phyloP scores from a whole-genome alignment of 345 rosid genomes.

The Arabidopsis arenosa region DNA sequence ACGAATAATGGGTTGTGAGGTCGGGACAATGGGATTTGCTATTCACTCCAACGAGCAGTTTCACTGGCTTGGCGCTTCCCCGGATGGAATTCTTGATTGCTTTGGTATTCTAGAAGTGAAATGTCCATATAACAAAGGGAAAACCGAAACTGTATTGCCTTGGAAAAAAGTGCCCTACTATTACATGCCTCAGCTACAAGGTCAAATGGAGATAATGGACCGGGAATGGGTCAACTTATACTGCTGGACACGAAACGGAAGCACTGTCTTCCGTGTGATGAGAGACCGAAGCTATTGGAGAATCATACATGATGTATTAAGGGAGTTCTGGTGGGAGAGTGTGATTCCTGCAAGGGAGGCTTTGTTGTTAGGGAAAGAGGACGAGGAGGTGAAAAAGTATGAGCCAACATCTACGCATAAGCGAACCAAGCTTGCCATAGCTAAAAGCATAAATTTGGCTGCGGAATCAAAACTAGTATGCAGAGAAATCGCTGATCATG shows the following conservation, averaged over 20 bases:
- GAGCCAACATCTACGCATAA: constrained; percentile 73
- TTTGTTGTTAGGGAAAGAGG: constrained; percentile 51
- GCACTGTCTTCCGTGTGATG: constrained; percentile 71
- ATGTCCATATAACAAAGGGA: constrained; percentile 95
- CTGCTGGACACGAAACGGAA: constrained; percentile 94
- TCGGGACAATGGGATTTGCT: constrained; percentile 73
- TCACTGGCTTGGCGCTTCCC: constrained; percentile 94
- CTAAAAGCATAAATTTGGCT: constrained; percentile 74
- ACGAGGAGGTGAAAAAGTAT: constrained; percentile 55
- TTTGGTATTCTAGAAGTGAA: constrained; percentile 92
- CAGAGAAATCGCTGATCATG: constrained; percentile 85
- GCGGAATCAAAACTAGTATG: constrained; percentile 64
- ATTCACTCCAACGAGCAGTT: constrained; percentile 63
- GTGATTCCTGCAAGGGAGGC: constrained; percentile 86
- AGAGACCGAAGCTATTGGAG: constrained; percentile 78
- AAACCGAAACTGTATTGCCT: constrained; percentile 74
- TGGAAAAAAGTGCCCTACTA: constrained; percentile 88
- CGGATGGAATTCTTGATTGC: constrained; percentile 80
- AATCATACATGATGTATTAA: constrained; percentile 64
- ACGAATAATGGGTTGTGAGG: constrained; percentile 75
- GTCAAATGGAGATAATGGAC: constrained; percentile 94
- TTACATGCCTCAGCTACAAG: constrained; percentile 96
- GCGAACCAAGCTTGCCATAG: constrained; percentile 65
- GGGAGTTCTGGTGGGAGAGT: constrained; percentile 92
- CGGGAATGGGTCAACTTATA: constrained; percentile 89